Conservation (phyloP, 257 asterid genomes). For the Lycium barbarum region DNA sequence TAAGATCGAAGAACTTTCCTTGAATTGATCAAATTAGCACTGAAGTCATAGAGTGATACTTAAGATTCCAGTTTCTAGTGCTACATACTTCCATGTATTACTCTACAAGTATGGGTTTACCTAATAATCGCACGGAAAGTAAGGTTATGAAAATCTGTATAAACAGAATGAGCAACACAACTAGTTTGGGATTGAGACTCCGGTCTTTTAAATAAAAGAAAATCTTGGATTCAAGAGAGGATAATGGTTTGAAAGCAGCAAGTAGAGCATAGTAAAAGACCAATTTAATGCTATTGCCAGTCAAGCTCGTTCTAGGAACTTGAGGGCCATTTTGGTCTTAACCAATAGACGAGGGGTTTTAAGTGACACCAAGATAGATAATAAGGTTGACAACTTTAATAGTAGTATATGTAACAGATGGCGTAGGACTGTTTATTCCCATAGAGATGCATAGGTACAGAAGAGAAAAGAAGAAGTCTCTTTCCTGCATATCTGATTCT, state of each 20-base stretch:
- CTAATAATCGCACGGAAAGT: not conserved
- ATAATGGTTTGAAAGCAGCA: not conserved
- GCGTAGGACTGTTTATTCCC: not conserved
- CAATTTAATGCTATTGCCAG: not conserved
- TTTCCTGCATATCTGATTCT: not conserved
- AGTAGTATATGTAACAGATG: not conserved
- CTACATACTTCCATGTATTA: not conserved
- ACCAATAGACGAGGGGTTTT: not conserved
- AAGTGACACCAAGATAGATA: not conserved
- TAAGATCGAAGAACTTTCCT: not conserved
- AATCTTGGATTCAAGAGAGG: not conserved
- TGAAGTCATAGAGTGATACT: not conserved
- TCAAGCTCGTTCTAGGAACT: not conserved
- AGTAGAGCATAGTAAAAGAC: not conserved
- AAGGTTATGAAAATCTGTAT: not conserved
- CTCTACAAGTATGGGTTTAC: not conserved
- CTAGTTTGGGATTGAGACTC: not conserved
- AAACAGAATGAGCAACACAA: not conserved
- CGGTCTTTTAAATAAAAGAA: too few relatives aligned
- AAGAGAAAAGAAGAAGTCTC: not conserved
- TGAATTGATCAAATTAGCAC: constrained; percentile 3
- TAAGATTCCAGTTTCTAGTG: not conserved
- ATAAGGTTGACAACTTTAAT: not conserved
- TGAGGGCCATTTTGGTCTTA: not conserved
- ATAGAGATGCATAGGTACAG: not conserved